phyloP scores from a whole-genome alignment of 805 yeast genomes.

The Ogataea pignaliae region DNA sequence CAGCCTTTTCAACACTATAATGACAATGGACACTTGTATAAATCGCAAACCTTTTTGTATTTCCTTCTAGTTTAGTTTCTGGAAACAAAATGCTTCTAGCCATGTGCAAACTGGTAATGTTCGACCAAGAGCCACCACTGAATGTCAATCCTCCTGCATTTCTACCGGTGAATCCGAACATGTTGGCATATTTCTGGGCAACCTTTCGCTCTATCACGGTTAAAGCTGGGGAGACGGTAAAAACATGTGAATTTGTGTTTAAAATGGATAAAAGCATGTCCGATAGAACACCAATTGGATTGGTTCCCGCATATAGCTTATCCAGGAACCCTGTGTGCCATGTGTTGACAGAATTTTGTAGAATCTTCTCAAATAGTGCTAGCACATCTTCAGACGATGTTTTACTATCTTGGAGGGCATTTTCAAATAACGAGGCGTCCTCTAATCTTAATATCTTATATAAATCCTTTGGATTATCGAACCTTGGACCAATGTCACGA shows the following conservation, averaged over 20 bases:
- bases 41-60: constrained; percentile 56
- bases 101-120: constrained; percentile 70
- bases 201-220: constrained; percentile 70
- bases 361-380: constrained; percentile 47
- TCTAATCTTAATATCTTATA: constrained; percentile 32
- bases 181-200: constrained; percentile 59
- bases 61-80: constrained; percentile 63
- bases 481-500: constrained; percentile 45
- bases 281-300: constrained; percentile 75
- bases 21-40: constrained; percentile 72
- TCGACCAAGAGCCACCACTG: constrained; percentile 86
- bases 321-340: constrained; percentile 88
- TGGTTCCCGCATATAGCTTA: constrained; percentile 79
- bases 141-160: constrained; percentile 79
- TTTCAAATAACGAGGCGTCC: constrained; percentile 24
- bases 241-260: constrained; percentile 84
- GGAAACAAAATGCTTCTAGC: constrained; percentile 68
- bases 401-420: constrained; percentile 13
- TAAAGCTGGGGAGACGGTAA: constrained; percentile 77
- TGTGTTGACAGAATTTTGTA: constrained; percentile 69
- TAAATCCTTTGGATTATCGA: constrained; percentile 45
- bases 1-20: constrained; percentile 78
- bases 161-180: constrained; percentile 53
- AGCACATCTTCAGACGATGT: constrained; percentile 37
- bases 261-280: constrained; percentile 64